These are phyloP conservation scores for Eurotiales sp. DNA, from an alignment of 2,329 filamentous ascomycete genomes.

Conservation along the genomic window DNA sequence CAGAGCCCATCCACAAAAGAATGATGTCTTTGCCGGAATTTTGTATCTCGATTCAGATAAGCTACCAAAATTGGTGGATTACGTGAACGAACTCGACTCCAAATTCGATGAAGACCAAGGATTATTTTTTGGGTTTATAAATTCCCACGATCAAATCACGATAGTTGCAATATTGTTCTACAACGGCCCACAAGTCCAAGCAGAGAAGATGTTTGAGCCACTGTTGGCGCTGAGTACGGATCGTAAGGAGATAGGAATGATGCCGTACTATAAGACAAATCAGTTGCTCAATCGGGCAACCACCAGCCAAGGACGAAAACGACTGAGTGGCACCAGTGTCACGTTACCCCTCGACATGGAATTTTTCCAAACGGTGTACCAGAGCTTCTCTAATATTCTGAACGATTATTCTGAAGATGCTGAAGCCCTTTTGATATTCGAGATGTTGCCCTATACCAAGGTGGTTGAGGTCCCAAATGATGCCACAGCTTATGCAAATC, in stretches of 20 bases:
- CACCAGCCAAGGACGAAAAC: slow-evolving; percentile 36
- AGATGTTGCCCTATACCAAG: slow-evolving; percentile 42
- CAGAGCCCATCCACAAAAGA: slow-evolving; percentile 24
- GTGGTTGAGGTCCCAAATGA: slow-evolving; percentile 31
- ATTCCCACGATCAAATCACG: slow-evolving; percentile 50
- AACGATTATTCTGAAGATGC: slow-evolving; percentile 26
- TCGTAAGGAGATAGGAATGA: slow-evolving; percentile 35
- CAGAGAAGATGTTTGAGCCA: slow-evolving; percentile 31
- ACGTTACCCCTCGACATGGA: slow-evolving; percentile 38
- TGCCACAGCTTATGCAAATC: slow-evolving; percentile 38
- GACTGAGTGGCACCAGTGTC: slow-evolving; percentile 46
- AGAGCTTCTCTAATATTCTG: slow-evolving; percentile 28
- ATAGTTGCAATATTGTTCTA: slow-evolving; percentile 40
- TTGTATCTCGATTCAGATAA: slow-evolving; percentile 43
- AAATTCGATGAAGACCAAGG: too few species aligned
- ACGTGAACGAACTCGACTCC: slow-evolving; percentile 54
- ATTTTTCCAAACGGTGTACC: slow-evolving; percentile 30
- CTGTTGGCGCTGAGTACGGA: slow-evolving; percentile 37
- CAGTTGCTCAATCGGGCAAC: slow-evolving; percentile 35
- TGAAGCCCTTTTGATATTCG: slow-evolving; percentile 35
- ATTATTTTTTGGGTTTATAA: too few species aligned
- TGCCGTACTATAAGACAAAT: slow-evolving; percentile 44
- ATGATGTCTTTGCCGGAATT: slow-evolving; percentile 57
- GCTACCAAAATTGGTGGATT: slow-evolving; percentile 55
- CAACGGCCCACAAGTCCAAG: slow-evolving; percentile 37